Base-by-base conservation (phyloP, 176 grass and related monocot species). In the Carex kokanica region DNA sequence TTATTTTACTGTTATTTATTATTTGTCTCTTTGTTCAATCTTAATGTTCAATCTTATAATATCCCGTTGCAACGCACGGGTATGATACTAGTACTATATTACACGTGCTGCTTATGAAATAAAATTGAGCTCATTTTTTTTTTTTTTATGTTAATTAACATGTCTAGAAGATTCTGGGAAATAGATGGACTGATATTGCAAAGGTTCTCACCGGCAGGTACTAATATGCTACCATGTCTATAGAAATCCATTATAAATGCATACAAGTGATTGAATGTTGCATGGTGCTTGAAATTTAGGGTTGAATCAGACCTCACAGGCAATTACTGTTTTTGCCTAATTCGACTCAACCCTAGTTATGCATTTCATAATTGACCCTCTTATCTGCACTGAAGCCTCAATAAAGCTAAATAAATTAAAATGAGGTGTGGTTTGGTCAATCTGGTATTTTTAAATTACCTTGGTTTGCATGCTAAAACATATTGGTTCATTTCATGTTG, bases 151-250 rank as follows among this genome's bases (percentile, higher is more conserved):
- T 85, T 20, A 74, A 65, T 65, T 92, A 6, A 69, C 75, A 95
- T 93, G 93, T 91, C 80, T 93, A 95, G 86, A 99, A 93, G 83
- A 72, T 92, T 88, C 85, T 95, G 54, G 93, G 96, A 49, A 99
- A 99, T 79, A 93, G 81, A 87, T 95, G 91, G 96, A 99, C 96
- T 85, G 96, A 99, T 81, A 99, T 99, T 67, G 93, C 93, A n/a
- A 99, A 99, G 64, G 91, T 99, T 60, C 91, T 99, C 12, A 88
- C 96, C 8, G 93, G 93, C 82, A 99, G 96, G 96, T 99, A 85
- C 16, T 88, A 66, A 14, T 65, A 54, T 29, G 23, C 47, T 52
- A 75, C 45, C 11, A 27, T 75, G 6, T 24, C 41, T 53, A 75
- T 75, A 13, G 12, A 75, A 54, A 54, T 3, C 23, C 43, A 75